Conservation (phyloP, 208 protist genomes). For the Tritrichomonas musculus region DNA sequence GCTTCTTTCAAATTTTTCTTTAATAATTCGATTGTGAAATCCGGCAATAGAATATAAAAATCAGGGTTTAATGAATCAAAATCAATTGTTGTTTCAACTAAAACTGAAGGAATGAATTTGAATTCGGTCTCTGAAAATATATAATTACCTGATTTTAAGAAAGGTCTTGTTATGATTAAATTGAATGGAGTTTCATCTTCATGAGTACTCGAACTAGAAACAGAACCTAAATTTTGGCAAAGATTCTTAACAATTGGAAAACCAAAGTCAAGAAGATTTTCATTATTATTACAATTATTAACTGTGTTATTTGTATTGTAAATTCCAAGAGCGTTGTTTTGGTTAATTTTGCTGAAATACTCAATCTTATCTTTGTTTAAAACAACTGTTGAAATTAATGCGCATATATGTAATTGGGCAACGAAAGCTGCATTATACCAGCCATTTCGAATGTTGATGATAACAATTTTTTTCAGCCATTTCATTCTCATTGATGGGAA, state of each 20-base stretch:
- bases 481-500: conserved; percentile 15
- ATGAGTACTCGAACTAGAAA: too few relatives aligned
- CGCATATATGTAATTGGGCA: neutral
- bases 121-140: neutral
- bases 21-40: conserved; percentile 1
- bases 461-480: neutral
- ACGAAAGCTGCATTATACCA: neutral
- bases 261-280: too few relatives aligned
- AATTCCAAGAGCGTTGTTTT: neutral
- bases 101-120: neutral
- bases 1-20: neutral
- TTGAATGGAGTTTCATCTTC: too few relatives aligned
- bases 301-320: neutral
- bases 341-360: too few relatives aligned
- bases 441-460: neutral
- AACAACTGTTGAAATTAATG: neutral
- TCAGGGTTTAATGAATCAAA: neutral
- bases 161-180: too few relatives aligned
- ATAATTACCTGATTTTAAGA: neutral
- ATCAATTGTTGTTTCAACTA: conserved; percentile 3
- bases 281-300: too few relatives aligned
- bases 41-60: neutral
- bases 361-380: neutral
- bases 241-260: too few relatives aligned
- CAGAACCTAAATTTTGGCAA: too few relatives aligned